These are phyloP conservation scores for Penicillium digitatum DNA, from an alignment of 2,329 filamentous ascomycete genomes.

Conservation along the genomic window DNA sequence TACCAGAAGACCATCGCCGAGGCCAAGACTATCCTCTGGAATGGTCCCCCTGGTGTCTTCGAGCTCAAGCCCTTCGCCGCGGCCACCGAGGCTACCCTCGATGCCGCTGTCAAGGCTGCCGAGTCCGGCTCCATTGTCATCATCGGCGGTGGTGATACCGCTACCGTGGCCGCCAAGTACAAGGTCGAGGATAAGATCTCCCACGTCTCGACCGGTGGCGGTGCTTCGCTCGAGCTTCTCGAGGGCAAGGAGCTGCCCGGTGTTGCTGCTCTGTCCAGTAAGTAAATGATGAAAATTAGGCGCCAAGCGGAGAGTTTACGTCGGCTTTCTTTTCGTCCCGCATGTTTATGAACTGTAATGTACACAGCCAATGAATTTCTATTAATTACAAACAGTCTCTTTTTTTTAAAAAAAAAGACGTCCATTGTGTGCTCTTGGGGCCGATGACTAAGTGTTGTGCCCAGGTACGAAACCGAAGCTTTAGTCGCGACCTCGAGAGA, in stretches of 20 bases:
- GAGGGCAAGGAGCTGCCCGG: conserved; percentile 98
- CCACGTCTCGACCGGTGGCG: conserved; percentile 95
- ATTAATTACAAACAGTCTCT: conserved; percentile 14
- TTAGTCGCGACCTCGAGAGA: conserved; percentile 10
- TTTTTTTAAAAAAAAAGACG: background rate
- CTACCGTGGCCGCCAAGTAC: conserved; percentile 96
- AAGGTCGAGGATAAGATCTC: conserved; percentile 93
- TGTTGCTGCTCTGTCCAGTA: conserved; percentile 81
- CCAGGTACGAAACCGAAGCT: conserved; percentile 32
- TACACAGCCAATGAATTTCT: conserved; percentile 32
- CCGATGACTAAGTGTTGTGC: conserved; percentile 25
- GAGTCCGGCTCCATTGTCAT: conserved; percentile 91
- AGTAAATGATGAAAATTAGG: conserved; percentile 43
- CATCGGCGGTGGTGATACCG: conserved; percentile 96
- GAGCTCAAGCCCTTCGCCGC: conserved; percentile 92
- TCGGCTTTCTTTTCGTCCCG: background rate
- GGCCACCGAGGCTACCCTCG: conserved; percentile 87
- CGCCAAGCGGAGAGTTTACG: background rate
- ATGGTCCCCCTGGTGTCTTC: conserved; percentile 94
- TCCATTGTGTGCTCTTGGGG: conserved; percentile 4
- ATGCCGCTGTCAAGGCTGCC: conserved; percentile 78
- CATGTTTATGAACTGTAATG: conserved; percentile 34
- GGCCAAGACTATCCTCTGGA: conserved; percentile 97
- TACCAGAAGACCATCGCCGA: conserved; percentile 84
- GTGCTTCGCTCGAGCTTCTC: conserved; percentile 89